Evolutionary conservation across 75 land plant species (phyloP).

Genomic region (Pinus tabuliformis): DNA sequence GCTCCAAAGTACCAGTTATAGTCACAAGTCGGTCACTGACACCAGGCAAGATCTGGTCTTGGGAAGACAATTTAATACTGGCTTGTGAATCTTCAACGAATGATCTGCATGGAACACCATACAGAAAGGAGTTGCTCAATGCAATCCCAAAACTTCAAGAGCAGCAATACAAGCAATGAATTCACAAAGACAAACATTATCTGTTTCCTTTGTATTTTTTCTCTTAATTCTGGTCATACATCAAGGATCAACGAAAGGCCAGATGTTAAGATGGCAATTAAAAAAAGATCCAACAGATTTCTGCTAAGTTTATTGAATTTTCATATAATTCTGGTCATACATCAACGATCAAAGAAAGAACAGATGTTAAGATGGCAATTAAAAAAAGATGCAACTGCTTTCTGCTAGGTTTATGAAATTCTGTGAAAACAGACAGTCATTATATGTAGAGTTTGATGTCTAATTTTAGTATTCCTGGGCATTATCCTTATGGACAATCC

Average conservation of each 20-base stretch:
- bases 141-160: neutral
- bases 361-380: neutral
- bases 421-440: neutral
- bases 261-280: neutral
- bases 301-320: no score
- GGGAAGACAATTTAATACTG: constrained; percentile 81
- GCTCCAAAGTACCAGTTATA: constrained; percentile 59
- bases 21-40: constrained; percentile 74
- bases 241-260: neutral
- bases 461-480: neutral
- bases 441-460: neutral
- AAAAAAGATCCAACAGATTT: neutral
- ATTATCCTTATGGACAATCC: neutral
- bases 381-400: neutral
- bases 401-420: neutral
- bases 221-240: neutral
- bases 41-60: constrained; percentile 52
- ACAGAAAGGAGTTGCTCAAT: neutral
- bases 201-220: neutral
- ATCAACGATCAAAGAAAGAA: neutral
- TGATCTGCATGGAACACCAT: constrained; percentile 37
- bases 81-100: constrained; percentile 81
- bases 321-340: neutral
- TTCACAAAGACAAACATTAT: neutral
- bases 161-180: neutral